phyloP scores from a whole-genome alignment of 805 yeast genomes.

The Ogataea allantospora region DNA sequence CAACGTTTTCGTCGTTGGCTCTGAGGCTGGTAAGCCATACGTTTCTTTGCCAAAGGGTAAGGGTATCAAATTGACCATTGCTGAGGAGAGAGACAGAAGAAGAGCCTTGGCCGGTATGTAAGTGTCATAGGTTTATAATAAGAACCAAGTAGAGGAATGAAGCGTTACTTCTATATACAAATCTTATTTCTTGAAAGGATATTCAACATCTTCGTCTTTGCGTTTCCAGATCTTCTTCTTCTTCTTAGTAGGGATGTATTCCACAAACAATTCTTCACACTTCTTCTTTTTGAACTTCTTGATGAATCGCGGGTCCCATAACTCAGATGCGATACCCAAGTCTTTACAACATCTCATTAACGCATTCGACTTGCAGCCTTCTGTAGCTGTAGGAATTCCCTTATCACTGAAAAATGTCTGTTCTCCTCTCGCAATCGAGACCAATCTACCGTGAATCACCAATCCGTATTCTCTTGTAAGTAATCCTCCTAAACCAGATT shows the following conservation, averaged over 20 bases:
- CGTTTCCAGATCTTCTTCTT: constrained; percentile 93
- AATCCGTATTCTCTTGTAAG: constrained; percentile 90
- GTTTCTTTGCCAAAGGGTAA: constrained; percentile 97
- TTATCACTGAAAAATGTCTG: constrained; percentile 86
- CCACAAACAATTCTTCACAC: constrained; percentile 84
- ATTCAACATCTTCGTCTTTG: constrained; percentile 76
- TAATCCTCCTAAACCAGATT: constrained; percentile 36
- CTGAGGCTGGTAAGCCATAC: constrained; percentile 89
- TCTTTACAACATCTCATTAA: constrained; percentile 98
- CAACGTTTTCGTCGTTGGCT: constrained; percentile 91
- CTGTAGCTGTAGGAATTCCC: constrained; percentile 92
- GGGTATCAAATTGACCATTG: constrained; percentile 93
- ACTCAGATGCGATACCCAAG: constrained; percentile 91
- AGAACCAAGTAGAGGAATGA: constrained; percentile 14
- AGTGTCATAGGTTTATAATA: constrained; percentile 20
- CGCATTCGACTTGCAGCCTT: constrained; percentile 96
- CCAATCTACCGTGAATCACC: constrained; percentile 82
- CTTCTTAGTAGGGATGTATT: constrained; percentile 75
- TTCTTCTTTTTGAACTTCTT: constrained; percentile 57
- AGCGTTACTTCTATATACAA: constrained; percentile 9
- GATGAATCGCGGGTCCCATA: constrained; percentile 96
- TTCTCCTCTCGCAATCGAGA: constrained; percentile 92
- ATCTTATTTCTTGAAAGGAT: constrained; percentile 63
- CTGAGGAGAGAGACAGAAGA: constrained; percentile 99
- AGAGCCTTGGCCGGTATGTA: constrained; percentile 74